Evolutionary conservation across 2,329 filamentous ascomycete genomes (phyloP), one percentile per base, ranked within the genome.

Genomic region (Thelonectria discophora): DNA sequence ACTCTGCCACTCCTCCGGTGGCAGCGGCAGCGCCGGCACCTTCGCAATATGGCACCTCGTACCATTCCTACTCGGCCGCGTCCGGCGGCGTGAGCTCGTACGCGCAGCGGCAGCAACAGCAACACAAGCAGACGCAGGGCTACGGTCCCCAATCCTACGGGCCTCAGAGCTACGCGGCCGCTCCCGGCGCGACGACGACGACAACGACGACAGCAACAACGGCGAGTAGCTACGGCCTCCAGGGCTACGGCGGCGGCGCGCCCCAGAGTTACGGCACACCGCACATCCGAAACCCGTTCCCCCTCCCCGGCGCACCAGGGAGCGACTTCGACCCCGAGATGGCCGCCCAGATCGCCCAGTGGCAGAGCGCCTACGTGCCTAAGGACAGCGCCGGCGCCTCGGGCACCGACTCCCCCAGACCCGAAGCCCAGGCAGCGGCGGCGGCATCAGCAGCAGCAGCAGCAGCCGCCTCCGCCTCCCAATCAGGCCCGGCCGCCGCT

Each of bases 271-370:
- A 83, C 64, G 77, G 81, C 20, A 56, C 69, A 64, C 90, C 90
- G 11, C 88, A 90, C 68, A 94, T 94, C 66, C 84, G 86, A 62
- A 97, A 96, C 74, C 92, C 94, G 0, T 97, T 97, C 74, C 89
- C 89, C 11, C 83, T 85, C 13, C 89, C 90, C 20, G 82, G 81
- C 63, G 75, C 72, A 66, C 75, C 71, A 58, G 70, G 69, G 62
- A 78, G 75, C 65, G 81, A 83, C 65, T 86, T 83, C 73, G 85
- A 97, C 71, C 88, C 92, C 3, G 93, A 97, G 69, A 90, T 92
- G 81, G 93, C 95, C 60, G 93, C 92, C 30, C 92, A 96, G 76
- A 94, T 97, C 64, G 93, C 94, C 50, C 92, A 97, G 77, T 97
- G 94, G 93, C 93, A 97, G 78, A 94, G 90, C 77, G 92, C 93